A percentile compares a stretch with the other conserved stretches of the same genome.
Conservation (phyloP, 495 filamentous ascomycete genomes). For the Neurospora terricola region DNA sequence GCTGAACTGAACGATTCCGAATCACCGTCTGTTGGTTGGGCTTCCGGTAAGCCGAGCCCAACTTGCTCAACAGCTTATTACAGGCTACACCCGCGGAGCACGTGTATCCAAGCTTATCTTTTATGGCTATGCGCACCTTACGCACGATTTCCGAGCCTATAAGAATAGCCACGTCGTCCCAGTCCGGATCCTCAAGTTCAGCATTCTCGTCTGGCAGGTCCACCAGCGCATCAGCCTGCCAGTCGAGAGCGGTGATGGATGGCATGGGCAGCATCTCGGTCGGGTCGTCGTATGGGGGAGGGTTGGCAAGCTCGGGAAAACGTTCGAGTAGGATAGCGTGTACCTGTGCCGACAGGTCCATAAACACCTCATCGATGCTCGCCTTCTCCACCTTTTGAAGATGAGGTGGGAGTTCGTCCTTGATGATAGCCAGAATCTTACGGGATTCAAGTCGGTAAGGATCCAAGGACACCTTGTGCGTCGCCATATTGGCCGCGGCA, state of each 20-base stretch:
- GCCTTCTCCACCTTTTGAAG: conserved; percentile 81
- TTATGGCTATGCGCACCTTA: conserved; percentile 55
- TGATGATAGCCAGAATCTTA: conserved; percentile 73
- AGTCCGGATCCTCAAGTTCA: conserved; percentile 78
- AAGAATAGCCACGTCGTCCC: conserved; percentile 87
- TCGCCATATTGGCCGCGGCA: conserved; percentile 60
- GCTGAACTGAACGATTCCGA: conserved; percentile 67
- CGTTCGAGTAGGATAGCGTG: conserved; percentile 64
- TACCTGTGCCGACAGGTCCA: conserved; percentile 79
- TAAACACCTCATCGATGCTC: conserved; percentile 80
- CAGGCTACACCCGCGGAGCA: conserved; percentile 79
- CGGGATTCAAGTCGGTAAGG: conserved; percentile 81
- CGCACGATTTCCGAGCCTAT: conserved; percentile 83
- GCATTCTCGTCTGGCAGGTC: conserved; percentile 62
- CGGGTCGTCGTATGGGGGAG: conserved; percentile 59
- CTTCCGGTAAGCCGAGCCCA: conserved; percentile 84
- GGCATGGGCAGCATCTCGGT: conserved; percentile 63
- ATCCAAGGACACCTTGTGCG: conserved; percentile 88
- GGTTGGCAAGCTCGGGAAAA: conserved; percentile 62
- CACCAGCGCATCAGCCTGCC: conserved; percentile 69
- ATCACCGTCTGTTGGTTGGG: conserved; percentile 89
- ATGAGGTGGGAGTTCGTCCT: conserved; percentile 53
- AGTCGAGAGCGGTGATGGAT: conserved; percentile 65
- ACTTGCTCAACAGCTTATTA: conserved; percentile 93
- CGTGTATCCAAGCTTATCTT: conserved; percentile 54